Base-by-base conservation (phyloP, 2,329 filamentous ascomycete genomes). In the Penicillium janthinellum region DNA sequence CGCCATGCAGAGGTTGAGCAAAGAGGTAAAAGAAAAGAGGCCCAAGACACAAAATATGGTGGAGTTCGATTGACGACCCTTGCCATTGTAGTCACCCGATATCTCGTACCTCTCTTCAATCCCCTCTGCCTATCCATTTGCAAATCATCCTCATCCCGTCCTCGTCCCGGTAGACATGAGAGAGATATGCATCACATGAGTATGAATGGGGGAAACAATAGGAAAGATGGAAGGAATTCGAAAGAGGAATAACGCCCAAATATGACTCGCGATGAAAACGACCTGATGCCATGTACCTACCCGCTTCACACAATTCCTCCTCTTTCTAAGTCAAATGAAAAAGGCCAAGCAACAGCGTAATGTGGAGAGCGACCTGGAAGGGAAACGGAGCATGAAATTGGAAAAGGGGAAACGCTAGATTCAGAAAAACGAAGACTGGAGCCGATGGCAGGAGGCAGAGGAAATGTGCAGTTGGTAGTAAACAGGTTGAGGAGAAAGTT, bases 61-160 rank as follows among this genome's bases (percentile, higher is more conserved):
- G 60, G 59, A 50, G 5, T 25, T n/a, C 31, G 28, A 28, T 25
- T n/a, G 25, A 25, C 12, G 20, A 57, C 51, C 57, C 54, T 53
- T 57, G 56, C 62, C 60, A 54, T 60, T 57, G 51, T 57, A 56
- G 50, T 66, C 64, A 58, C 64, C 57, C 64, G 42, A 59, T 62
- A 44, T 60, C 47, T 60, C 45, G 39, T 52, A 42, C 38, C 44
- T 15, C 48, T 17, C 14, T 45, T 17, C 31, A 8, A 31, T 31
- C 31, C 31, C 31, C 31, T 31, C 31, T 31, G 31, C 7, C 7
- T 6, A 31, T 17, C 48, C 14, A 41, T n/a, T 22, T 14, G 20
- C n/a, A 20, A 6, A 14, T 56, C 37, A 51, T 56, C 38, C 56
- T 28, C 25, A 20, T 38, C 38, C 28, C 17, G n/a, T 31, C 22